Evolutionary conservation across 805 yeast species (phyloP).

Genomic region (Scheffersomyces ergatensis): DNA sequence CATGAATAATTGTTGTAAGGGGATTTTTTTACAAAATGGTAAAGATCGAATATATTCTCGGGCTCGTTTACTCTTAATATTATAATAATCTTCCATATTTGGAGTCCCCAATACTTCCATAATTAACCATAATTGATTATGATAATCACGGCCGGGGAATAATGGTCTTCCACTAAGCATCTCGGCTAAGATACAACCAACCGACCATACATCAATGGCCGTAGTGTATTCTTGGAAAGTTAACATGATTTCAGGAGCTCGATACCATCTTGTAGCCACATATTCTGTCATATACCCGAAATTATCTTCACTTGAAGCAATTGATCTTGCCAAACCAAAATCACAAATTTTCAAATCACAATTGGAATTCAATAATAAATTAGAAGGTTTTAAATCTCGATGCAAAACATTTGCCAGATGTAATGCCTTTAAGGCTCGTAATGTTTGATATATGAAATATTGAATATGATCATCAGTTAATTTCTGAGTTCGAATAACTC

Average conservation of each 20-base stretch:
- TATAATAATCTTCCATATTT: constrained; percentile 67
- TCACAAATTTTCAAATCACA: constrained; percentile 95
- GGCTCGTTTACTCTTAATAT: constrained; percentile 78
- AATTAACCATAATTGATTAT: constrained; percentile 82
- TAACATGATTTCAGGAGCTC: constrained; percentile 97
- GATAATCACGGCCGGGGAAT: constrained; percentile 93
- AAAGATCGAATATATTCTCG: constrained; percentile 81
- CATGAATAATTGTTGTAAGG: constrained; percentile 50
- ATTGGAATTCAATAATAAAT: constrained; percentile 80
- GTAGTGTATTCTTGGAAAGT: constrained; percentile 91
- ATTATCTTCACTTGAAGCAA: constrained; percentile 62
- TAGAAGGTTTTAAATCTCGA: constrained; percentile 89
- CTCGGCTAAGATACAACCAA: constrained; percentile 93
- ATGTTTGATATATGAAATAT: constrained; percentile 86
- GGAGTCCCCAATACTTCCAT: constrained; percentile 90
- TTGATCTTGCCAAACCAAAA: constrained; percentile 81
- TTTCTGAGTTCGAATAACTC: constrained; percentile 77
- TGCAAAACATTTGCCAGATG: constrained; percentile 95
- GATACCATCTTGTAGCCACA: constrained; percentile 96
- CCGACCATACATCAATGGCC: constrained; percentile 96
- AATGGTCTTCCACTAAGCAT: constrained; percentile 81
- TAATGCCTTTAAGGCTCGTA: constrained; percentile 84
- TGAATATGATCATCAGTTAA: constrained; percentile 92
- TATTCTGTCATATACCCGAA: constrained; percentile 91
- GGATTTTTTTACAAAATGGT: constrained; percentile 65